A percentile compares a stretch with the other conserved stretches of the same genome.
These are phyloP conservation scores for Nicotiana rustica DNA, from an alignment of 305 asterid genomes.

Conservation along the genomic window DNA sequence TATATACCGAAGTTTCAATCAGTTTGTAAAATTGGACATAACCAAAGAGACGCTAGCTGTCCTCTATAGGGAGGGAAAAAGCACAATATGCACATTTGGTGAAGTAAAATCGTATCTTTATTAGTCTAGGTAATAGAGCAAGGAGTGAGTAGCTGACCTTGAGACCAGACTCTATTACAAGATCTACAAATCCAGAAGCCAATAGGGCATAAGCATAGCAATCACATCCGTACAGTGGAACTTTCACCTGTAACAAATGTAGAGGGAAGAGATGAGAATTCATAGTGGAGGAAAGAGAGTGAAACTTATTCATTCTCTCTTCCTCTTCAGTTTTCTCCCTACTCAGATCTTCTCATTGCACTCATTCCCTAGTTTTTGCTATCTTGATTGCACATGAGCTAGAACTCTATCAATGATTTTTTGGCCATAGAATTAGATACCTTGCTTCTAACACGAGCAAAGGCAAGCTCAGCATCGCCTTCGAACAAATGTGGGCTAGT, in stretches of 20 bases:
- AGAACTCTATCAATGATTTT: slow-evolving; percentile 31
- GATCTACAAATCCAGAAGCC: slow-evolving; percentile 92
- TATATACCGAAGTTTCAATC: background rate
- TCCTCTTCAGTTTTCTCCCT: slow-evolving; percentile 26
- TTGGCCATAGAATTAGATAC: slow-evolving; percentile 48
- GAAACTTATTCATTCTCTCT: slow-evolving; percentile 26
- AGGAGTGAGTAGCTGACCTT: slow-evolving; percentile 58
- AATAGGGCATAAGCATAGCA: slow-evolving; percentile 96
- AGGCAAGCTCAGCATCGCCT: slow-evolving; percentile 86
- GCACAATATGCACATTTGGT: background rate
- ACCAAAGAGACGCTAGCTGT: background rate
- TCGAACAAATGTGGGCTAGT: slow-evolving; percentile 97
- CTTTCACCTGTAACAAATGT: slow-evolving; percentile 75
- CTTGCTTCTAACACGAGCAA: slow-evolving; percentile 83
- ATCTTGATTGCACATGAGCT: slow-evolving; percentile 20
- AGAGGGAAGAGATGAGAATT: slow-evolving; percentile 18
- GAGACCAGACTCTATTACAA: slow-evolving; percentile 92
- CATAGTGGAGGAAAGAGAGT: slow-evolving; percentile 13
- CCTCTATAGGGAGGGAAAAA: background rate
- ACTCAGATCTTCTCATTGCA: slow-evolving; percentile 9
- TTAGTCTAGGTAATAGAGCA: background rate
- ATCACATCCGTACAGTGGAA: slow-evolving; percentile 96
- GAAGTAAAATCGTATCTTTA: background rate
- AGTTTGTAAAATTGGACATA: background rate
- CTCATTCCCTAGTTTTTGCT: slow-evolving; percentile 16